Base-by-base conservation (phyloP, 139 green algal genomes). In the Chlamydomonas asymmetrica region DNA sequence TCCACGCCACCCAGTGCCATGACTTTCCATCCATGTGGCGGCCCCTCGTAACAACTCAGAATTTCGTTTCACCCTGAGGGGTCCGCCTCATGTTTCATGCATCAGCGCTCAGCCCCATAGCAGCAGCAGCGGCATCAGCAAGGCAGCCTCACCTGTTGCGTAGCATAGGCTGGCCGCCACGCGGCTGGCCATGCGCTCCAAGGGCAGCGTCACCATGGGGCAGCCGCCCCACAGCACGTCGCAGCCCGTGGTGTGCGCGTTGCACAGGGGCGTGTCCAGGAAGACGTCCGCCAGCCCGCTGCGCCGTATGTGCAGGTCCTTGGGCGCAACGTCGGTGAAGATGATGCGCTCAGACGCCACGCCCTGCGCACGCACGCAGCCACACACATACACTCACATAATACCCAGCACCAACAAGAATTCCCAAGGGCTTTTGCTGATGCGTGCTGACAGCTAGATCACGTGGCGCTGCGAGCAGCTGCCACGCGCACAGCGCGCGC, bases 271-370 rank as follows among this genome's bases (percentile, higher is more conserved):
- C 2, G 94, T 98, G 91, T 98, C 94, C 50, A 98, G 79, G 82
- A 97, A 97, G 29, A 98, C 85, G 74, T 98, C 94, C 18, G 92
- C 94, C n/a, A 97, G 77, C 10, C 82, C 88, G 63, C 68, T 88
- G 60, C 93, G 88, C 23, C 70, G 61, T 66, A 98, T 93, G 87
- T 98, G 94, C 34, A 92, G 23, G 23, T 90, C 82, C 87, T 97
- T 97, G 62, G 80, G 73, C 7, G 92, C 94, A 3, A 98, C 94
- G 68, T 98, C 93, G 1, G 93, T 97, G 87, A 98, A 98, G 52
- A 97, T 88, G 80, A 98, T 90, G 50, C 94, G 83, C 29, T 71
- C 73, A 10, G 80, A 74, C 57, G 89, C 82, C 4, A 97, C 52
- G 38, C 93, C 93, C 0, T 64, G 74, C 7, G 63, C n/a, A n/a